Conservation (phyloP, 257 asterid species). For the Solanum lycopersicoides region DNA sequence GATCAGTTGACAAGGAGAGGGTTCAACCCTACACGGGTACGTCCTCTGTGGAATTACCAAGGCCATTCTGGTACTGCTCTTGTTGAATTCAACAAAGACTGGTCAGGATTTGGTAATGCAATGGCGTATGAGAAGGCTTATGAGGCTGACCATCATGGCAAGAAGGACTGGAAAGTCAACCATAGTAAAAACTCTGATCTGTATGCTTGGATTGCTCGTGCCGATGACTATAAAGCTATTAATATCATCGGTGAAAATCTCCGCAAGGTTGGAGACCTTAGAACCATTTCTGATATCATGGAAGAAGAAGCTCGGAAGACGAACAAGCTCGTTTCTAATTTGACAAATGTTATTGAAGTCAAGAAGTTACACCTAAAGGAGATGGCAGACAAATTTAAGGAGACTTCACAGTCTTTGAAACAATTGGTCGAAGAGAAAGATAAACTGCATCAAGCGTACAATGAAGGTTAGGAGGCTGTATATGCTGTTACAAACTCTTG, state of each 20-base stretch:
- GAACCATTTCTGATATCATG: slow-evolving; percentile 52
- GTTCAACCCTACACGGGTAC: slow-evolving; percentile 55
- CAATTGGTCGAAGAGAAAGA: slow-evolving; percentile 57
- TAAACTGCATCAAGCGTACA: slow-evolving; percentile 38
- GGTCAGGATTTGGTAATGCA: slow-evolving; percentile 76
- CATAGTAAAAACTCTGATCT: slow-evolving; percentile 32
- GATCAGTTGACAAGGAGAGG: slow-evolving; percentile 55
- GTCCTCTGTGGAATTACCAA: slow-evolving; percentile 46
- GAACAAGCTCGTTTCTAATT: slow-evolving; percentile 30
- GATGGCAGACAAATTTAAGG: slow-evolving; percentile 49
- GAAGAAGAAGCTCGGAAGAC: slow-evolving; percentile 42
- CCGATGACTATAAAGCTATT: slow-evolving; percentile 36
- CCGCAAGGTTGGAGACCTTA: slow-evolving; percentile 67
- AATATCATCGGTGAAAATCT: slow-evolving; percentile 58
- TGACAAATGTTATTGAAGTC: slow-evolving; percentile 34
- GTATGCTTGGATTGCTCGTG: slow-evolving; percentile 88
- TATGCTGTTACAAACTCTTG: not conserved
- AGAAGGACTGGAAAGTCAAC: slow-evolving; percentile 44
- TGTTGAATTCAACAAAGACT: slow-evolving; percentile 55
- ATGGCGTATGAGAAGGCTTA: slow-evolving; percentile 67
- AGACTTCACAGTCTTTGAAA: slow-evolving; percentile 33
- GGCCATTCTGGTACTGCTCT: slow-evolving; percentile 78
- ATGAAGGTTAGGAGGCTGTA: slow-evolving; percentile 36
- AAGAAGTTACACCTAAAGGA: slow-evolving; percentile 44
- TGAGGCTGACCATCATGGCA: slow-evolving; percentile 58